Conservation (phyloP, 805 yeast species). For the Lipomyces starkeyi region DNA sequence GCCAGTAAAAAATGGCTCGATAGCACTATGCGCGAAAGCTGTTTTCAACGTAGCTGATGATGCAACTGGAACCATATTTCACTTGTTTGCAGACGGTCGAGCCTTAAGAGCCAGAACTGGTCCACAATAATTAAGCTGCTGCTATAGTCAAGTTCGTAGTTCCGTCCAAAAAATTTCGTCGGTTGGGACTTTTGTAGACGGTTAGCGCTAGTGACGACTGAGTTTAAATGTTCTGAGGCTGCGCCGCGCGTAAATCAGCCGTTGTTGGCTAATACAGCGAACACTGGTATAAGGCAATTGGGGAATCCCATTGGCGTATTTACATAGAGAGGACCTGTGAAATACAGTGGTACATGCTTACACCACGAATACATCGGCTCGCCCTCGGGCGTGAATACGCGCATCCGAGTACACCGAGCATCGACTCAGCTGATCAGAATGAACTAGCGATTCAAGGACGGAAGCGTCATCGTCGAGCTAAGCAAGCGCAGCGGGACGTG, state of each 20-base stretch:
- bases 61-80: conserved; percentile 2
- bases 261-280: not conserved
- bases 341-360: conserved; percentile 7
- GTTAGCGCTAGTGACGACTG: no score
- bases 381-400: conserved; percentile 10
- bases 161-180: conserved; percentile 6
- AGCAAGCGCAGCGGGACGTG: conserved; percentile 4
- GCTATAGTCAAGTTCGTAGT: not conserved
- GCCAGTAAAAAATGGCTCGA: conserved; percentile 87
- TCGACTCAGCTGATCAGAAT: not conserved
- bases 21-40: conserved; percentile 54
- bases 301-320: not conserved
- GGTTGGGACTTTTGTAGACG: not conserved
- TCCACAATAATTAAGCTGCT: not conserved
- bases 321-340: not conserved
- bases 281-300: not conserved
- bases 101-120: not conserved
- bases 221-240: not conserved
- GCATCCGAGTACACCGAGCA: not conserved
- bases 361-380: conserved; percentile 3
- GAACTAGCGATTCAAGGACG: conserved; percentile 4
- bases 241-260: not conserved
- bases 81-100: not conserved
- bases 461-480: not conserved
- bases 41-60: conserved; percentile 45